Base-by-base conservation (phyloP, 2,329 filamentous ascomycete genomes). In the Claviceps sp. region DNA sequence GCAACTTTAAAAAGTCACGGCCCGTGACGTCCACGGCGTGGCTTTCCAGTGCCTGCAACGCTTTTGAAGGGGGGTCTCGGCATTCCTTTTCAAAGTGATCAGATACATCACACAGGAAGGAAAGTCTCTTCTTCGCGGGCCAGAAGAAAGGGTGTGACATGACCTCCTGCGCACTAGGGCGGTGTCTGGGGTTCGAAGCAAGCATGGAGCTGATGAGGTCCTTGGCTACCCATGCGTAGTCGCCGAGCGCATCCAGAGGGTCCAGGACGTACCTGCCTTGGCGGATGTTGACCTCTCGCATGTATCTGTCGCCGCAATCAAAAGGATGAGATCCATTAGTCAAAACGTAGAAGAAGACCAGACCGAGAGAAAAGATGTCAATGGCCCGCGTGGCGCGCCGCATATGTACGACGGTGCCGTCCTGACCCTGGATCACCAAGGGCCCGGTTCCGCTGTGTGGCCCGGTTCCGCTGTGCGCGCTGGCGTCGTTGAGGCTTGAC, bases 301-400 rank as follows among this genome's bases (percentile, higher is more conserved):
- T 94, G 73, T 93, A 97, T 48, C 88, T 83, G 62, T 93, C 89
- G 52, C 93, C 90, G 56, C 89, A 90, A 64, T 96, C 91, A 61
- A 94, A 98, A 0, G 93, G 93, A 66, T 98, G 93, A 1, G 78
- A 80, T 16, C 93, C 93, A 55, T 89, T 86, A 1, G 91, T 96
- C 54, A 98, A 76, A n/a, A 97, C 90, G 65, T 96, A 98, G 71
- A 90, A 97, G 73, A 96, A 98, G n/a, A 98, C 89, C 50, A 95
- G 85, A 1, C 93, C 93, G 38, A 98, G 78, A 0, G 90, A 95
- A 71, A 98, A 98, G 26, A 98, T 95, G 64, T 98, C 93, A 55
- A 97, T 96, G 8, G 93, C 88, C 45, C 93, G 85, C 45, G 95
- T 98, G 6, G 94, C 91, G 49, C 93, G 86, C 53, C 89, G 83